These are phyloP conservation scores for Claviceps cyperi DNA, from an alignment of 2,329 filamentous ascomycete species.

Conservation along the genomic window DNA sequence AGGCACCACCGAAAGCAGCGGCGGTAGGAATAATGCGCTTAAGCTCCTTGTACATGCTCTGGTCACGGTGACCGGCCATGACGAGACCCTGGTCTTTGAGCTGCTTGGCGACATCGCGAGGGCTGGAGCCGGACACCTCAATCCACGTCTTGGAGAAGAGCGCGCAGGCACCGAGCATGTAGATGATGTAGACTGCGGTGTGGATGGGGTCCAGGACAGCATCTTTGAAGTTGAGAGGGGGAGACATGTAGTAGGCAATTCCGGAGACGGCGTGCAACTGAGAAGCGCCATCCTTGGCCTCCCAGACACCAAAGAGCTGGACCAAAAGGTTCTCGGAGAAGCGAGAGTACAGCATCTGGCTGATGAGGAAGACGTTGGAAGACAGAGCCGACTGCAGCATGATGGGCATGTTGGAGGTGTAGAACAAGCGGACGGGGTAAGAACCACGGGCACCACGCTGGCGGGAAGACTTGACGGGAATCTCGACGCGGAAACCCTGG, in stretches of 20 bases:
- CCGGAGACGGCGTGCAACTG: conserved; percentile 90
- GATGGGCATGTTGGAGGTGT: conserved; percentile 99
- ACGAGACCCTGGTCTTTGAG: conserved; percentile 99
- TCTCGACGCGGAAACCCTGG: conserved; percentile 98
- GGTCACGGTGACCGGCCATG: conserved; percentile 98
- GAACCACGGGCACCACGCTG: conserved; percentile 97
- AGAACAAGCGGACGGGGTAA: conserved; percentile 97
- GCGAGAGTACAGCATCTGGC: conserved; percentile 97
- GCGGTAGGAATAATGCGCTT: conserved; percentile 98
- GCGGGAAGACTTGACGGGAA: conserved; percentile 97
- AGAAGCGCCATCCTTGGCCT: conserved; percentile 87
- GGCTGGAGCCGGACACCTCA: conserved; percentile 94
- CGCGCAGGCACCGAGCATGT: conserved; percentile 95
- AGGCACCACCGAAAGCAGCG: conserved; percentile 94
- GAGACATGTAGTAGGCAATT: conserved; percentile 99
- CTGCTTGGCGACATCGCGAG: conserved; percentile 97
- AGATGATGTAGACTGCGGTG: conserved; percentile 85
- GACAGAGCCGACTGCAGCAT: conserved; percentile 98
- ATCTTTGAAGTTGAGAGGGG: conserved; percentile 93
- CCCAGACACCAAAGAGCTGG: conserved; percentile 95
- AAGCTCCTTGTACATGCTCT: conserved; percentile 99
- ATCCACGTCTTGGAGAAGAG: conserved; percentile 99
- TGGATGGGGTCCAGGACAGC: conserved; percentile 94
- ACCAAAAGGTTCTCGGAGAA: conserved; percentile 98
- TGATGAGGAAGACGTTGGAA: conserved; percentile 98